phyloP scores from a whole-genome alignment of 116 monocot species.

The Trichopus zeylanicus region DNA sequence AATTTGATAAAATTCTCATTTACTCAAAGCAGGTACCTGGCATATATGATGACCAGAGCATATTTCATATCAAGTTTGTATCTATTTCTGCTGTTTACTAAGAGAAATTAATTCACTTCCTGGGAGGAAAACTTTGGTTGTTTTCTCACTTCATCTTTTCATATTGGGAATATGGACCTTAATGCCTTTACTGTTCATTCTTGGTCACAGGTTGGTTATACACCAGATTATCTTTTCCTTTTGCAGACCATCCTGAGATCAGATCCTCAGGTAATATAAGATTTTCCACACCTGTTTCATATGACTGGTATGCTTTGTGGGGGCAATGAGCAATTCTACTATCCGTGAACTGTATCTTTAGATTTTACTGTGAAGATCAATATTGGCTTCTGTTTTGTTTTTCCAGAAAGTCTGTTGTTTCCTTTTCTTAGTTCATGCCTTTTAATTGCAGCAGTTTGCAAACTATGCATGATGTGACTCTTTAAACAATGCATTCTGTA shows the following conservation, averaged over 20 bases:
- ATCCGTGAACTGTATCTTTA: background rate
- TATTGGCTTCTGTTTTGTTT: background rate
- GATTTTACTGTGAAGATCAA: background rate
- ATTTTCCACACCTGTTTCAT: background rate
- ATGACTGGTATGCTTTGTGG: background rate
- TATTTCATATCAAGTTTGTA: too few species aligned
- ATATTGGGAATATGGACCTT: too few species aligned
- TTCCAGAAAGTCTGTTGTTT: background rate
- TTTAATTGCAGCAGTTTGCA: background rate
- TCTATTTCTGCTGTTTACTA: too few species aligned
- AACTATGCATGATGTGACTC: background rate
- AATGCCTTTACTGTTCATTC: too few species aligned
- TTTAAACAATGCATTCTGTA: slow-evolving; percentile 18
- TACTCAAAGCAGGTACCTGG: slow-evolving; percentile 91
- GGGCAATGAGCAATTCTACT: background rate
- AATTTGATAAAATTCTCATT: slow-evolving; percentile 98
- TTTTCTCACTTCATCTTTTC: too few species aligned
- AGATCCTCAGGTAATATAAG: slow-evolving; percentile 59
- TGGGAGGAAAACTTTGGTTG: too few species aligned
- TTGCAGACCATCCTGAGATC: slow-evolving; percentile 91
- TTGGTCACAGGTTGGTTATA: slow-evolving; percentile 81
- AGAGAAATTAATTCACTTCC: too few species aligned
- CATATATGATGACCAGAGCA: background rate
- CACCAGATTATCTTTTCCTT: slow-evolving; percentile 98
- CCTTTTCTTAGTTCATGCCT: background rate